A percentile compares a stretch with the other conserved stretches of the same genome.
Evolutionary conservation across 2,329 filamentous ascomycete species (phyloP).

Genomic region (Aphanocladium album): DNA sequence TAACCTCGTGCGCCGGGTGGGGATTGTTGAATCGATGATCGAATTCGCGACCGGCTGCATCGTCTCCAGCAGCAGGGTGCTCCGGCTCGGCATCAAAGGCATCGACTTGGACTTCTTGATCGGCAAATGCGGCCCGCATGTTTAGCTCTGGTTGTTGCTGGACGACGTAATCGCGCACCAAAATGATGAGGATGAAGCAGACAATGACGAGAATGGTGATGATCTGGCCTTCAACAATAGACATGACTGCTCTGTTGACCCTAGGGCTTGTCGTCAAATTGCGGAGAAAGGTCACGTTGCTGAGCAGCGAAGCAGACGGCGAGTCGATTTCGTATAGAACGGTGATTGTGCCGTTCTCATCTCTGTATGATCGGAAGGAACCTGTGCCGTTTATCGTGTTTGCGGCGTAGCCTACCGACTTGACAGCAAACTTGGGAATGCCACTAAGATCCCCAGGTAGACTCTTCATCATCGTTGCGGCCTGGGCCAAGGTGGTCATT

Average conservation of each 20-base stretch:
- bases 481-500: constrained; percentile 7
- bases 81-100: constrained; percentile 16
- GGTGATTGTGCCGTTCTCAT: constrained; percentile 9
- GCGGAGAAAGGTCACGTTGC: constrained; percentile 51
- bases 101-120: constrained; percentile 20
- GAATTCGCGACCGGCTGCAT: not conserved
- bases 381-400: not conserved
- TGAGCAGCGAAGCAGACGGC: constrained; percentile 41
- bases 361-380: not conserved
- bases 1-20: not conserved
- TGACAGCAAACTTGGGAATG: constrained; percentile 1
- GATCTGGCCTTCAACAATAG: constrained; percentile 84
- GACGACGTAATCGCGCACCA: constrained; percentile 96
- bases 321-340: constrained; percentile 5
- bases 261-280: constrained; percentile 63
- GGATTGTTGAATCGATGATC: not conserved
- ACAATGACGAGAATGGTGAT: constrained; percentile 90
- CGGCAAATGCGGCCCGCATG: constrained; percentile 63
- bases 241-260: constrained; percentile 74
- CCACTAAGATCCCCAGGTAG: not conserved
- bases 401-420: not conserved
- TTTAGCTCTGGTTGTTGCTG: constrained; percentile 95
- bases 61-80: not conserved
- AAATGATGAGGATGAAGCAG: constrained; percentile 92
- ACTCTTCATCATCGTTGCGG: constrained; percentile 7